Evolutionary conservation across 495 filamentous ascomycete species (phyloP).

Genomic region (Talaromyces trachyspermus): DNA sequence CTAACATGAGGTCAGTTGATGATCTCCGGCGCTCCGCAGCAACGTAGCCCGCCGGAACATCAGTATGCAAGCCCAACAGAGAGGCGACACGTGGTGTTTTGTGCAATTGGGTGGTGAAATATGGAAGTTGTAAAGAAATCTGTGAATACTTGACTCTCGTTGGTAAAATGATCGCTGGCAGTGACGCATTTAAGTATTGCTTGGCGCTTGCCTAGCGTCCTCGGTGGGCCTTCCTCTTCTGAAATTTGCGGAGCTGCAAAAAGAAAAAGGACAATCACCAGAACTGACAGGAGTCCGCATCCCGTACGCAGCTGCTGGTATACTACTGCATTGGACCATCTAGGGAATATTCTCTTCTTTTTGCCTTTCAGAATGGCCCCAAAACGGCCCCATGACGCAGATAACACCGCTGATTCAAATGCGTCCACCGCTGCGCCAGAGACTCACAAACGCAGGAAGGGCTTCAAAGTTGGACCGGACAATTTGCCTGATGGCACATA

Average conservation of each 20-base stretch:
- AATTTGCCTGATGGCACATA: slow-evolving; percentile 91
- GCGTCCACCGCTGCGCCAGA: slow-evolving; percentile 30
- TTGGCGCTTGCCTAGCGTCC: slow-evolving; percentile 1
- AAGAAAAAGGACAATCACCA: not conserved
- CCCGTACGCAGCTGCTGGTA: no score
- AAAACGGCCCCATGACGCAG: slow-evolving; percentile 53
- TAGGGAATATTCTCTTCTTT: no score
- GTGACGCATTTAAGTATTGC: not conserved
- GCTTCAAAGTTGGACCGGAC: slow-evolving; percentile 77
- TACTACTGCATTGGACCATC: no score
- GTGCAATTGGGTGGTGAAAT: no score
- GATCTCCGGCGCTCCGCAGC: not conserved
- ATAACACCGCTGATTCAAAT: slow-evolving; percentile 21
- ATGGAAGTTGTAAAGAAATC: no score
- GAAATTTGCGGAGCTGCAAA: slow-evolving; percentile 3
- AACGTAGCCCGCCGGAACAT: no score
- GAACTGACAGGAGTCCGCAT: no score
- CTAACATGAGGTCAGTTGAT: not conserved
- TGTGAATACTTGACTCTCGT: no score
- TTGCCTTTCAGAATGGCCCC: slow-evolving; percentile 47
- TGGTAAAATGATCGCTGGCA: no score
- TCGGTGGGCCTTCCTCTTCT: not conserved
- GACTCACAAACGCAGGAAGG: slow-evolving; percentile 50
- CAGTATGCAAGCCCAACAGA: no score
- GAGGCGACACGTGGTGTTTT: no score